Evolutionary conservation across 2,329 filamentous ascomycete species (phyloP), one percentile per base, ranked within the genome.

Genomic region (Pestalotiopsis sp.): DNA sequence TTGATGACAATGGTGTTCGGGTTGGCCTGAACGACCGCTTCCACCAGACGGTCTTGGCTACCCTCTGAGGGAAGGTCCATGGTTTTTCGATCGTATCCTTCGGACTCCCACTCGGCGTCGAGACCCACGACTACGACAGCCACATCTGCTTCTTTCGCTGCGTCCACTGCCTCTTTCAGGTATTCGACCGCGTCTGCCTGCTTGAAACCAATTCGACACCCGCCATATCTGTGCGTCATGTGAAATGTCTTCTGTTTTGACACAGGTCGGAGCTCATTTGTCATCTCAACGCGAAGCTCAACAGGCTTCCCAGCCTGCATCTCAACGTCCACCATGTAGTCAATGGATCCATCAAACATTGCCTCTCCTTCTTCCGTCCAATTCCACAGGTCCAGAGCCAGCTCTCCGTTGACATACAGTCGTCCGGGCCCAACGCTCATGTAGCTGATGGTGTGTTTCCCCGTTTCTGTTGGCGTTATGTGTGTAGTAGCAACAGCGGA

Each of bases 41-140:
- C 83, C 66, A 92, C 83, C 4, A 93, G 84, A 48, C 85, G 84
- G 74, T 92, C 89, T 72, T 90, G 87, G 75, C 81, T 86, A 58
- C 82, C 86, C 69, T 85, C 80, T 35, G 79, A 80, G 44, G 88
- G 88, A 4, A 91, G 80, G 69, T 88, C 86, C 85, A 90, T 88
- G 66, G 82, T 86, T 67, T 83, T 80, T 60, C 90, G 85, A 74
- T 92, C 91, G 68, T 91, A 91, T 1, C 91, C 91, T 76, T 93
- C 91, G 1, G 90, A 92, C 75, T 93, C 91, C 90, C 90, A 93
- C 75, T 93, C 91, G 5, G 87, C 87, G 75, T 93, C 91, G 0
- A 93, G 82, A 1, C 91, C 91, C 10, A 92, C 86, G 62, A 92
- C 85, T 1, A 93, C 84, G 6, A 93, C 81, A 2, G 90, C 91